Conservation (phyloP, 768 basidiomycete genomes). For the Tylopilus balloui region DNA sequence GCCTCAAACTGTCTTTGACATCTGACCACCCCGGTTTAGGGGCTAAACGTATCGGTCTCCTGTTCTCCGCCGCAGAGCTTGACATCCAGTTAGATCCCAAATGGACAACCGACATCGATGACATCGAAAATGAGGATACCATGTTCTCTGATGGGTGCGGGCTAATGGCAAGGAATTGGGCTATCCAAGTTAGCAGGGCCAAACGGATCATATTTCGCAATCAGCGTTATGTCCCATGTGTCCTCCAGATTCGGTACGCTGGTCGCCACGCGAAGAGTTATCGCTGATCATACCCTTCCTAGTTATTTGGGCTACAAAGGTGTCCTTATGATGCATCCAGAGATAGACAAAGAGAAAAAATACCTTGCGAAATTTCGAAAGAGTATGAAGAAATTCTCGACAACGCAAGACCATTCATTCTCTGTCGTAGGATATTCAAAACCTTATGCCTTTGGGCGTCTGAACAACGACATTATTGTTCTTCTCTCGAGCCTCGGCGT, state of each 20-base stretch:
- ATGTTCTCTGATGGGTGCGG: conserved; percentile 69
- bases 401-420: conserved; percentile 53
- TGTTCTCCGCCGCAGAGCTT: conserved; percentile 61
- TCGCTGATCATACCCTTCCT: not conserved
- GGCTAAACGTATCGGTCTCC: conserved; percentile 63
- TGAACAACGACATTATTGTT: conserved; percentile 68
- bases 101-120: conserved; percentile 50
- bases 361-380: conserved; percentile 55
- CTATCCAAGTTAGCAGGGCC: conserved; percentile 46
- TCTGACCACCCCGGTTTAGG: conserved; percentile 36
- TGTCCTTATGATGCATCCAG: conserved; percentile 61
- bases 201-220: conserved; percentile 55
- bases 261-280: not conserved
- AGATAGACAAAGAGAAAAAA: conserved; percentile 45
- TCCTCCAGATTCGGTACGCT: conserved; percentile 58
- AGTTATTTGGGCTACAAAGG: conserved; percentile 74
- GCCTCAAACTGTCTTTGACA: not conserved
- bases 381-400: conserved; percentile 68
- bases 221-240: conserved; percentile 52
- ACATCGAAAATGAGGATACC: conserved; percentile 53
- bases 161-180: conserved; percentile 51
- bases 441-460: conserved; percentile 59
- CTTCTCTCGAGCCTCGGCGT: conserved; percentile 62
- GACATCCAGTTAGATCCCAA: conserved; percentile 52
- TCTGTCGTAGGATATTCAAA: conserved; percentile 62